A percentile compares a stretch with the other conserved stretches of the same genome.
Evolutionary conservation across 2,329 filamentous ascomycete species (phyloP).

Genomic region (Ophiostoma perfectum): DNA sequence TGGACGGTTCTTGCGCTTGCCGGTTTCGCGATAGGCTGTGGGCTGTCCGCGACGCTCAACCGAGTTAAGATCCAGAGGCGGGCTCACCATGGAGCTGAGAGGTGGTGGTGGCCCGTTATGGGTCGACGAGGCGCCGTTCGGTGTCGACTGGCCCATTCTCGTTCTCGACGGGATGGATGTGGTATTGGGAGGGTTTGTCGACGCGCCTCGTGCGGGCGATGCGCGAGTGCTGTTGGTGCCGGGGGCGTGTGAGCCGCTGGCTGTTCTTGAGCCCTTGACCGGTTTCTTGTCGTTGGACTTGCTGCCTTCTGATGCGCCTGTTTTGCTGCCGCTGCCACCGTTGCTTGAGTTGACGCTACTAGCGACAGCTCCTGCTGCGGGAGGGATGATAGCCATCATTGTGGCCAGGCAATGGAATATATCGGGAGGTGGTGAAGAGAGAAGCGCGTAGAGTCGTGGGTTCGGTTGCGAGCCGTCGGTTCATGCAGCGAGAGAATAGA

Average conservation of each 20-base stretch:
- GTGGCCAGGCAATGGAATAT: not conserved
- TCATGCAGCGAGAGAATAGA: not conserved
- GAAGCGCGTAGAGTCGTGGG: not conserved
- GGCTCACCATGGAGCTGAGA: conserved; percentile 52
- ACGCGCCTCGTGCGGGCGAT: conserved; percentile 43
- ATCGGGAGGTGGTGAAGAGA: not conserved
- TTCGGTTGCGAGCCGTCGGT: not conserved
- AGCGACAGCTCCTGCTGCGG: conserved; percentile 14
- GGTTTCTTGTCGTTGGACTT: conserved; percentile 26
- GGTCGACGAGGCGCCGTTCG: conserved; percentile 10
- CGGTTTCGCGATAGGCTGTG: conserved; percentile 66
- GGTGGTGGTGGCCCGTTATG: conserved; percentile 45
- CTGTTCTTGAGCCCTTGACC: conserved; percentile 30
- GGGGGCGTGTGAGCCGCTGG: conserved; percentile 36
- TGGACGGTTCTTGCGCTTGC: conserved; percentile 71
- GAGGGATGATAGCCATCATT: conserved; percentile 26
- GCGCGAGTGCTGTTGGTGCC: conserved; percentile 36
- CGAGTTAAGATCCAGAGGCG: conserved; percentile 74
- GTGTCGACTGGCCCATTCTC: conserved; percentile 33
- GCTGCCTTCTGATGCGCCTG: conserved; percentile 9
- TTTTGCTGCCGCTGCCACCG: conserved; percentile 15
- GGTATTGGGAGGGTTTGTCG: conserved; percentile 31
- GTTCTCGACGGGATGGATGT: conserved; percentile 45
- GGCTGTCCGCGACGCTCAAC: conserved; percentile 88
- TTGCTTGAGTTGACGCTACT: conserved; percentile 2